phyloP scores from a whole-genome alignment of 192 early-diverging fungal genomes.

The Linnemannia hyalina region DNA sequence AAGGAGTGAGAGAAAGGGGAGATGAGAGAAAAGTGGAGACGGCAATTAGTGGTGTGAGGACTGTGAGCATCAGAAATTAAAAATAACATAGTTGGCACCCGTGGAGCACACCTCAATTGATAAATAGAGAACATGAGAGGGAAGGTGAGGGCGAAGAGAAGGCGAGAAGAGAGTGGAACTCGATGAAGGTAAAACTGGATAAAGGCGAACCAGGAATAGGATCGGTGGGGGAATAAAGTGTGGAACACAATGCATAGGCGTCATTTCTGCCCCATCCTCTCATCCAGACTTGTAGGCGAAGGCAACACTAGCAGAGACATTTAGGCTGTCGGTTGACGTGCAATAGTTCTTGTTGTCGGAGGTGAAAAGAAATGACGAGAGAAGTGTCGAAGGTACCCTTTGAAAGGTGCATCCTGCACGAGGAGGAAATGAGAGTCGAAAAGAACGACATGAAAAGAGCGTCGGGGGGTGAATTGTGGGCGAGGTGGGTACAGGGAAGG shows the following conservation, averaged over 20 bases:
- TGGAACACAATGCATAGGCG: not conserved
- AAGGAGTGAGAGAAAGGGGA: not conserved
- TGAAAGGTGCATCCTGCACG: no score
- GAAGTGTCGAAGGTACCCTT: no score
- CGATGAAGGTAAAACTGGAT: no score
- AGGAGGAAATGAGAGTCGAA: no score
- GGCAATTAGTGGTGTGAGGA: not conserved
- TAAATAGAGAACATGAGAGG: not conserved
- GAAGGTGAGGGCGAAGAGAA: not conserved
- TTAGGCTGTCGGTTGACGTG: not conserved
- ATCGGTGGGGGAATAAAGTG: not conserved
- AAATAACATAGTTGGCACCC: not conserved
- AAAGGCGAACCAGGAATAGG: not conserved
- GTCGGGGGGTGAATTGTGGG: not conserved
- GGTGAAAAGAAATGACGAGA: not conserved
- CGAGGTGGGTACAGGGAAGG: not conserved
- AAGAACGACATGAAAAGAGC: not conserved
- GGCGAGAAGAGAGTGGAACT: not conserved
- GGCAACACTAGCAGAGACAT: not conserved
- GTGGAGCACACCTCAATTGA: not conserved
- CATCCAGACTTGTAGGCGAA: not conserved
- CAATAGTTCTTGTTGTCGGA: not conserved
- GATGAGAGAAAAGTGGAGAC: not conserved
- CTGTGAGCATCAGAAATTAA: conserved; percentile 1
- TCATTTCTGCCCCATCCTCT: not conserved